Evolutionary conservation across 2,329 filamentous ascomycete genomes (phyloP).

Genomic region (Fusarium dlaminii): DNA sequence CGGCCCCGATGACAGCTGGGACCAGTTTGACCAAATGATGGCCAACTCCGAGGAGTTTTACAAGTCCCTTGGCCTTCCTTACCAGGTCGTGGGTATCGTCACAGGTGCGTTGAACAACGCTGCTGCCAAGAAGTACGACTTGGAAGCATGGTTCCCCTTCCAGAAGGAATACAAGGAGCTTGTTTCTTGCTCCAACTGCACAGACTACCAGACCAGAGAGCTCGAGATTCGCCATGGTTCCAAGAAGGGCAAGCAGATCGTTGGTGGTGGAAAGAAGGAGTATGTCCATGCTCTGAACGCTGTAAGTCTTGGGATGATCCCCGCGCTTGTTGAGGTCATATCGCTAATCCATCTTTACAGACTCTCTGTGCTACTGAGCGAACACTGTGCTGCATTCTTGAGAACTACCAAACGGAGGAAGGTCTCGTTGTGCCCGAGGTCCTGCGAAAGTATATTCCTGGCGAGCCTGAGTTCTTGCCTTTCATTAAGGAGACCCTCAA

Average conservation of each 20-base stretch:
- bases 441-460: constrained; percentile 89
- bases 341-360: constrained; percentile 20
- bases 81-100: constrained; percentile 92
- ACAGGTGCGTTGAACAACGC: constrained; percentile 89
- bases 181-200: constrained; percentile 97
- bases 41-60: constrained; percentile 92
- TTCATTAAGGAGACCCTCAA: constrained; percentile 88
- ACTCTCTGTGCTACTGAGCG: constrained; percentile 91
- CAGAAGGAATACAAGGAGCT: constrained; percentile 99
- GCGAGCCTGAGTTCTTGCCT: constrained; percentile 87
- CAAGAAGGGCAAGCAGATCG: constrained; percentile 64
- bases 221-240: constrained; percentile 91
- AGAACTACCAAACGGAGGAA: constrained; percentile 95
- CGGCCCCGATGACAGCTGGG: constrained; percentile 91
- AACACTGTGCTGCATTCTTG: constrained; percentile 91
- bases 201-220: constrained; percentile 94
- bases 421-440: constrained; percentile 84
- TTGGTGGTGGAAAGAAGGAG: constrained; percentile 84
- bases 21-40: constrained; percentile 95
- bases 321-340: neutral
- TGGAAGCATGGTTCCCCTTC: constrained; percentile 96
- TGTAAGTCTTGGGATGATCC: constrained; percentile 27
- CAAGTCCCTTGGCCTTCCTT: constrained; percentile 86
- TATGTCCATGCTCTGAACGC: constrained; percentile 95
- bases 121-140: constrained; percentile 87